Evolutionary conservation across 1,139 yeast species (phyloP), one percentile per base, ranked within the genome.

Genomic region (Ogataea hybrid): DNA sequence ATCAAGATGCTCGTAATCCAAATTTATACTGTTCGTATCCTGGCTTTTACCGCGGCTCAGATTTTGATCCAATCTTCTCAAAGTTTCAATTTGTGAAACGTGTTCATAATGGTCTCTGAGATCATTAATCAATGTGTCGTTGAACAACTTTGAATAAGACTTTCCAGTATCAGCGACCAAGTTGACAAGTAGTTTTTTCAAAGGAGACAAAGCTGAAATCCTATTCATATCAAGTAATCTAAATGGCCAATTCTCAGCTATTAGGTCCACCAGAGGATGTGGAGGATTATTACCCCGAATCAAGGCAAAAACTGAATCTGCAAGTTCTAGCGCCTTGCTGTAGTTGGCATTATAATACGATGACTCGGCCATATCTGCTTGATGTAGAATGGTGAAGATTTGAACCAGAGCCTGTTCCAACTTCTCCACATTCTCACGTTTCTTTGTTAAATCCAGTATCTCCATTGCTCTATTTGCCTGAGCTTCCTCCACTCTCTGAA

Each of bases 331-430:
- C 37, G 79, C 73, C 7, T 60, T 54, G 11, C 70, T 71, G 41
- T 63, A 65, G 17, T 73, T 64, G 4, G 71, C 73, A 22, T 69
- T 61, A 15, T 63, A 61, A 54, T 68, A 76, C n/a, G 77, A 61
- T 11, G 64, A 50, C 48, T 73, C 75, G 4, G 90, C 81, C 44
- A 73, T 63, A 36, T 78, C 79, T 10, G 79, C 71, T 16, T 73
- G 66, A 8, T 70, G 68, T 28, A 74, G 51, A 1, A 82, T 67
- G 9, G 69, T 67, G 41, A 75, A 71, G 2, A 86, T 66, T 62
- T 89, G 96, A n/a, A 78, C 54, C 35, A 88, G 61, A 1, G 84
- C 69, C 39, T 78, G 78, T 51, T 84, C 87, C 37, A 92, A 65
- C 40, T 68, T 69, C 35, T 77, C 79, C 2, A 84, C 76, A 51